Evolutionary conservation across 2,329 filamentous ascomycete genomes (phyloP), one percentile per base, ranked within the genome.

Genomic region (Alternaria sp.): DNA sequence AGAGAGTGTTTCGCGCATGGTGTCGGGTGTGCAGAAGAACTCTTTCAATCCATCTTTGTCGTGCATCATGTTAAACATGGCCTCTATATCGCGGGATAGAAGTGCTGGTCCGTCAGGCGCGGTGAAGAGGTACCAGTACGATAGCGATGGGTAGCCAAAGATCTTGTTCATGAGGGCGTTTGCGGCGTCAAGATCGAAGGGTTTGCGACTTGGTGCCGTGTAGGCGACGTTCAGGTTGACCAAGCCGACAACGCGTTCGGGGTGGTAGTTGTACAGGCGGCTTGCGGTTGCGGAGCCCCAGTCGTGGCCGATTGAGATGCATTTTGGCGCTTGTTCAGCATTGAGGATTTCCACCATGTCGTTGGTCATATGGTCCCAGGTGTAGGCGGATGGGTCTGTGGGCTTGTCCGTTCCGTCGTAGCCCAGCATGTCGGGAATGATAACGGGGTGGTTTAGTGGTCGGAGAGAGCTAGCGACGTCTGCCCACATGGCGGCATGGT

Each of bases 101-200:
- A 85, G 45, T 1, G 69, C 68, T 2, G 77, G 67, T 2, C 78
- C 81, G 41, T 85, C 82, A 0, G 78, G 70, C 1, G 80, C 74
- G 1, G 75, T 76, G 68, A 85, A 82, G 28, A 86, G 78, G 55
- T 83, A 69, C 83, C 83, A 86, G 75, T 86, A 87, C 21, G 77
- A 73, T 45, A 76, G 80, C 2, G 74, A 28, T 3, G 78, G 73
- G 47, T 78, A 77, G 11, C 84, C 84, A 23, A 81, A 77, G 0
- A 53, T 41, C 58, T 79, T 62, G 43, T 78, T 67, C 1, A 76
- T 78, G 10, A 69, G 9, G 7, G 67, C 68, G 60, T 82, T 82
- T 1, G 71, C 59, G 5, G 61, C 63, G 4, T 81, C 78, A 3
- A 84, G 75, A 58, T 83, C 72, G 59, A 84, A 84, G 1, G 64